Percentiles rank a stretch among this genome's conserved stretches.
Conservation (phyloP, 192 early-diverging fungal species). For the Backusella tuberculispora region DNA sequence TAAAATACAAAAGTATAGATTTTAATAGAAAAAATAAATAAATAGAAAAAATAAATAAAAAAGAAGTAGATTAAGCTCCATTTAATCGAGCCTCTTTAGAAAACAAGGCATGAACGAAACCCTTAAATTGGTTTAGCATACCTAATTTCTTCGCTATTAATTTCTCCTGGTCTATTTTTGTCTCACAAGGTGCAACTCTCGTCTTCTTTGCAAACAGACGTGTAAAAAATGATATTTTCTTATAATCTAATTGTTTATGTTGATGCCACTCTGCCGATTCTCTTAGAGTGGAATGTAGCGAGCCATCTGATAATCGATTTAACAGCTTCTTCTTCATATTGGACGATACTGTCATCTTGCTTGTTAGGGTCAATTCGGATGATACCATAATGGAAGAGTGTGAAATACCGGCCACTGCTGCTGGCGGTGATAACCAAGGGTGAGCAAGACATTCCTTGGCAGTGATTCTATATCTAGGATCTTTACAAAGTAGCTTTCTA, state of each 20-base stretch:
- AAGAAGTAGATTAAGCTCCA: neutral
- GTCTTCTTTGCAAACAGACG: constrained; percentile 19
- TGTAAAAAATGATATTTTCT: constrained; percentile 17
- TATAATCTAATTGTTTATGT: neutral
- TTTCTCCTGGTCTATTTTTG: neutral
- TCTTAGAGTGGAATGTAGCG: neutral
- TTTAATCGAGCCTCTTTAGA: constrained; percentile 9
- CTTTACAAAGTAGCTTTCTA: constrained; percentile 51
- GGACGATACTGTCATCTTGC: neutral
- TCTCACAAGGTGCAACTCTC: neutral
- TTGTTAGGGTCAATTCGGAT: neutral
- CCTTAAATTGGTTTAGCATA: neutral
- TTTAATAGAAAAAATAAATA: neutral
- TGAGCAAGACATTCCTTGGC: constrained; percentile 56
- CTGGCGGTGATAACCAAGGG: constrained; percentile 49
- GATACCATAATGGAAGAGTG: neutral
- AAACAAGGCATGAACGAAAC: neutral
- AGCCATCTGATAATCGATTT: neutral
- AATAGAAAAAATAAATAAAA: neutral
- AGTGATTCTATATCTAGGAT: constrained; percentile 58
- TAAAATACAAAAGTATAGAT: constrained; percentile 6
- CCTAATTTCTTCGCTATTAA: neutral
- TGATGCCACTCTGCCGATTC: neutral
- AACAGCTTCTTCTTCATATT: neutral
- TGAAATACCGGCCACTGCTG: neutral